Evolutionary conservation across 352 stramenopile genomes (phyloP), one percentile per base, ranked within the genome.

Genomic region (Pythium aphanidermatum): DNA sequence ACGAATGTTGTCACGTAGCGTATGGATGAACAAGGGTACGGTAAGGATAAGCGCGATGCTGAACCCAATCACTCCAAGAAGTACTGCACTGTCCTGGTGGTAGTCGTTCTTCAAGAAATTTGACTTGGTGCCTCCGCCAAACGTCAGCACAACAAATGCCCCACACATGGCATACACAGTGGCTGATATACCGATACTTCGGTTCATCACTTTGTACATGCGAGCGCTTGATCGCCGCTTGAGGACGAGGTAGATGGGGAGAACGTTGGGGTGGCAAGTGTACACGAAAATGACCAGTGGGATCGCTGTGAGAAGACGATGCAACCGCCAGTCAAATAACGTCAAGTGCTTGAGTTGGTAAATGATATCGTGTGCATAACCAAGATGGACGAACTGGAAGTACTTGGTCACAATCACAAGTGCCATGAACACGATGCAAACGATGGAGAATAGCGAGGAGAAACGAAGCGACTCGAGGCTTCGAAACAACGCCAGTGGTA

Each of bases 41-140:
- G 81, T 89, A 32, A 95, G 56, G 26, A 93, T 84, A 20, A 95
- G 60, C 23, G 79, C 81, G 50, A 92, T 60, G 39, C 77, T 85
- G 58, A 93, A 92, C 34, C 83, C 83, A 28, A 92, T 60, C 51
- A 63, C 80, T 9, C 81, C 83, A 2, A 69, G 54, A 29, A 89
- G 53, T 20, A 91, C 73, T 17, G 78, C 79, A 16, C 61, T 68
- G 43, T 92, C 76, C 11, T 72, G 47, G 38, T 75, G 77, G 60
- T 92, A 95, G 55, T 95, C 70, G 48, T 95, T 95, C 51, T 84
- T 80, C 41, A 95, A 62, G 29, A 95, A 95, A 36, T 95, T 95
- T 30, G 81, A 87, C 26, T 67, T 59, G 1, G 81, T 92, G 8
- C 64, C 51, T 6, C 81, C 73, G 5, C 82, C 82, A 42, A 95